A percentile compares a stretch with the other conserved stretches of the same genome.
Evolutionary conservation across 345 rosid species (phyloP).

Genomic region (Lepidium aucheri): DNA sequence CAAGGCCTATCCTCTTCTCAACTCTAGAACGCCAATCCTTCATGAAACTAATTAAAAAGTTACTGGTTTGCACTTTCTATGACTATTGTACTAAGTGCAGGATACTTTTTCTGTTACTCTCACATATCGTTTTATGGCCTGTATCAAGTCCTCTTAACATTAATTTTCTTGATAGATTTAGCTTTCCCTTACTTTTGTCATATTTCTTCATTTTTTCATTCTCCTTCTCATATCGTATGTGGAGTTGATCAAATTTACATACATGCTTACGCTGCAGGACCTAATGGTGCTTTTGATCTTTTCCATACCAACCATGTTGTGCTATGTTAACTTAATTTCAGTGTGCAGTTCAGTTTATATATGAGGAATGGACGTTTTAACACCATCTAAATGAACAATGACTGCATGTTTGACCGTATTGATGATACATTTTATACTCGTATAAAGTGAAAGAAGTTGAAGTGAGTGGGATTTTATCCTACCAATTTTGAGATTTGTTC

Average conservation of each 20-base stretch:
- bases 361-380: neutral
- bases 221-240: neutral
- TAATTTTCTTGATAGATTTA: neutral
- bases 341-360: neutral
- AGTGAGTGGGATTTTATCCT: neutral
- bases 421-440: neutral
- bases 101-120: neutral
- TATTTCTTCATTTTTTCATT: no score
- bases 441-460: neutral
- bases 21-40: no score
- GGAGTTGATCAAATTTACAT: neutral
- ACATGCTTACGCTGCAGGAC: slow-evolving; percentile 36
- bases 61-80: neutral
- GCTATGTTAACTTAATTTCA: slow-evolving; percentile 35
- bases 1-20: no score
- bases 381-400: neutral
- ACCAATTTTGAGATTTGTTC: neutral
- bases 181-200: no score
- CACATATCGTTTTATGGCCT: neutral
- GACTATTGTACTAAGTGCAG: neutral
- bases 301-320: slow-evolving; percentile 98
- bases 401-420: neutral
- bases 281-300: slow-evolving; percentile 97
- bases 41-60: neutral
- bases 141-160: neutral